Base-by-base conservation (phyloP, 116 monocot genomes). In the Posidonia oceanica region DNA sequence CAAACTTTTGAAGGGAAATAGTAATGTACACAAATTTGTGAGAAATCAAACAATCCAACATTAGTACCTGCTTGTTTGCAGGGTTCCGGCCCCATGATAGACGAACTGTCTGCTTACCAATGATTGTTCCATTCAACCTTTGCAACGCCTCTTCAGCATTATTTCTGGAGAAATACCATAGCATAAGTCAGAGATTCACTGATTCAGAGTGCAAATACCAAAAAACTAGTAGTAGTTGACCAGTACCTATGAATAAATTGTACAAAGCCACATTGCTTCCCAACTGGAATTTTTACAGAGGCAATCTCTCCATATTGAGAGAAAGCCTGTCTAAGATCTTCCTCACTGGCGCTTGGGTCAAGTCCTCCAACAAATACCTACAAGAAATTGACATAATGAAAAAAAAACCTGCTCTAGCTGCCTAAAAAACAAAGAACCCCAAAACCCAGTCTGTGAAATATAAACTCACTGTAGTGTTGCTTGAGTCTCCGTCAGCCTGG, bases 231-330 rank as follows among this genome's bases (percentile, higher is more conserved):
- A 51, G 64, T 3, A 14, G 7, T 42, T 5, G 15, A 17, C 59
- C 12, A 63, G 48, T 77, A 91, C 87, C 85, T 85, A 54, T 88
- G 69, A 18, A 83, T 79, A 83, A 82, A 90, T 62, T 94, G 94
- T 61, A 94, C 90, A 78, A 96, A 96, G 29, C 96, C 96, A 62
- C 96, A 96, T 75, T 96, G 96, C 75, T 96, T 96, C 15, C 96
- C 96, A 74, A 75, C 68, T 42, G 96, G 96, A 61, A 96, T 89
- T 81, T 96, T 96, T n/a, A 96, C 83, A n/a, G 96, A 89, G 22
- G 83, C 74, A 74, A 96, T 89, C 59, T 96, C 96, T 67, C 96
- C 96, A 75, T 85, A 91, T 66, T 83, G 84, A 54, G 96, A 86
- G 62, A 96, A 96, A 1, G 78, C 68, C 69, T 86, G 82, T 52